Conservation (phyloP, 1,284 basidiomycete species). For the Melampsora abietis-canadensis region DNA sequence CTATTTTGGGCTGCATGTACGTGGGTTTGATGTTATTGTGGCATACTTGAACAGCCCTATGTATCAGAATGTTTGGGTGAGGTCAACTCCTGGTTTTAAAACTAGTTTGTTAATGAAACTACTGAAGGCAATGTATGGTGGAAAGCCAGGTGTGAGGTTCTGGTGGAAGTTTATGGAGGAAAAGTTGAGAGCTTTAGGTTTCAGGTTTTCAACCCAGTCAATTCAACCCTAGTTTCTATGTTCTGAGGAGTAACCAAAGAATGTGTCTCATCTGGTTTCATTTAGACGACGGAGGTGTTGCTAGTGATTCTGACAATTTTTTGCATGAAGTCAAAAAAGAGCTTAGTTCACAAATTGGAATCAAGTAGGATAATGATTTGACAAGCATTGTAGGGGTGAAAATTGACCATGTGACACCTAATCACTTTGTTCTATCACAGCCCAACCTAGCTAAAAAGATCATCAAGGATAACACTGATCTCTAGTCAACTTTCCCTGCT, state of each 20-base stretch:
- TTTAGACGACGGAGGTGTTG: conserved; percentile 9
- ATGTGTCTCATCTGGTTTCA: conserved; percentile 13
- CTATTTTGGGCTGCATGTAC: too few species aligned
- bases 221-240: conserved; percentile 4
- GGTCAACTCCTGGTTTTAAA: too few species aligned
- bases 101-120: neutral
- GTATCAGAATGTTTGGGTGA: too few species aligned
- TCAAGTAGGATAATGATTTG: neutral
- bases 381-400: neutral
- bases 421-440: neutral
- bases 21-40: too few species aligned
- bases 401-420: neutral
- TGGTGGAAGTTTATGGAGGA: conserved; percentile 17
- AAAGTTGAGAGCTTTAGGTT: neutral
- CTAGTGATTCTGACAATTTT: neutral
- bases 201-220: neutral
- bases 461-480: neutral
- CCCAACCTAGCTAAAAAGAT: neutral
- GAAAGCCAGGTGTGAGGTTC: conserved; percentile 7
- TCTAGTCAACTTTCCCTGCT: too few species aligned
- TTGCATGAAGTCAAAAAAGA: neutral
- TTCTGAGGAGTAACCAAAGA: neutral
- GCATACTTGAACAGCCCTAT: too few species aligned
- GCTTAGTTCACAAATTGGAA: neutral
- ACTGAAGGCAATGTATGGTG: conserved; percentile 18